These are phyloP conservation scores for Acer negundo DNA, from an alignment of 345 rosid genomes.

Conservation along the genomic window DNA sequence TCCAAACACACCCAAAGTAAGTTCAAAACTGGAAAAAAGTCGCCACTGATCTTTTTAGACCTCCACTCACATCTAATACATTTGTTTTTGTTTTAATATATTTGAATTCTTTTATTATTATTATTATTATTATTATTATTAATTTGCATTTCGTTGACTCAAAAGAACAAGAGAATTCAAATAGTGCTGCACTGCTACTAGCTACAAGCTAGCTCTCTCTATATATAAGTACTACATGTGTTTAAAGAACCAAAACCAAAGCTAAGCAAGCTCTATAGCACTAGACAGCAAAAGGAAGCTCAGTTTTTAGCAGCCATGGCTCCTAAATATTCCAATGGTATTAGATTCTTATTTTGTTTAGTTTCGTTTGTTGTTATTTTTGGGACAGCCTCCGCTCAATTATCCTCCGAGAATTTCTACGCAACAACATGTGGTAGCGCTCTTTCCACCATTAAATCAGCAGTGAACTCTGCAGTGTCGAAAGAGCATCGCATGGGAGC, in stretches of 20 bases:
- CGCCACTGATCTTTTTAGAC: no score
- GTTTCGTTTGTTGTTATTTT: neutral
- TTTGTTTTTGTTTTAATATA: no score
- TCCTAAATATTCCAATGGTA: neutral
- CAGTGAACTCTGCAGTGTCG: constrained; percentile 38
- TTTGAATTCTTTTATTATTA: neutral
- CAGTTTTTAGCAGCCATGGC: constrained; percentile 20
- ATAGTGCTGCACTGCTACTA: neutral
- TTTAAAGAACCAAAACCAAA: neutral
- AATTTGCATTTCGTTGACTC: neutral
- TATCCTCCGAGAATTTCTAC: constrained; percentile 39
- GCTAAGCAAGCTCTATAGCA: neutral
- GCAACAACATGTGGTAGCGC: constrained; percentile 42
- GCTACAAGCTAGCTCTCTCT: neutral
- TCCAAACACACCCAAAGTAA: neutral
- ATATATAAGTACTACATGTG: neutral
- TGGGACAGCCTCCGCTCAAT: constrained; percentile 32
- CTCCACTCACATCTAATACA: no score
- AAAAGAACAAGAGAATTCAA: no score
- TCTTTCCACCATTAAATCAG: constrained; percentile 36
- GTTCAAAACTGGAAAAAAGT: no score
- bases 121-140: neutral
- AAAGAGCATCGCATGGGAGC: constrained; percentile 63
- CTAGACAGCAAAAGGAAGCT: neutral
- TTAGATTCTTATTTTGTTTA: constrained; percentile 1